Evolutionary conservation across 1,284 basidiomycete species (phyloP).

Genomic region (Austropuccinia psidii): DNA sequence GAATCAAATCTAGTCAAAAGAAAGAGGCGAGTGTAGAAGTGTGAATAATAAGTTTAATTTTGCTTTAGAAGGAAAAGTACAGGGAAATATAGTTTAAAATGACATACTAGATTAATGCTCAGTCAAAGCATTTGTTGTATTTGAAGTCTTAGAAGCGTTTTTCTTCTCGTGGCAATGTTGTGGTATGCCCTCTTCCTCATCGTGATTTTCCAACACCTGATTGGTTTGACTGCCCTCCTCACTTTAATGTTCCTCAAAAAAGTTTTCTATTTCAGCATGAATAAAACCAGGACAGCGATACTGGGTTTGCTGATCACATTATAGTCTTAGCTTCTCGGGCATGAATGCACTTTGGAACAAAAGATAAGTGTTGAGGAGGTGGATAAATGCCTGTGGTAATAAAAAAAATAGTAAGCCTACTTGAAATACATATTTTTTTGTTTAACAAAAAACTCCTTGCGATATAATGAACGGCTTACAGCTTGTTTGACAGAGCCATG

Average conservation of each 20-base stretch:
- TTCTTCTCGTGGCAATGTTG: no score
- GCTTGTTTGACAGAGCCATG: conserved; percentile 6
- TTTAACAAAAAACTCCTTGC: neutral
- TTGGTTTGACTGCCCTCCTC: neutral
- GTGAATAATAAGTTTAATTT: neutral
- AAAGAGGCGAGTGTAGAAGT: neutral
- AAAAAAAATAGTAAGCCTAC: no score
- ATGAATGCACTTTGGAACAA: conserved; percentile 20
- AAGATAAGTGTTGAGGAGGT: conserved; percentile 33
- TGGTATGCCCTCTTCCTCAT: no score
- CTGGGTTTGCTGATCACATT: conserved; percentile 42
- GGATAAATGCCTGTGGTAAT: conserved; percentile 36
- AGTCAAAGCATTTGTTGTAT: no score
- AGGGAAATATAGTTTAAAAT: no score
- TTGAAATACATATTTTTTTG: no score
- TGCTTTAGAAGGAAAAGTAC: no score
- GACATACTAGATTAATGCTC: no score
- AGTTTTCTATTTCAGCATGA: conserved; percentile 43
- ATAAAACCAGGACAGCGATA: conserved; percentile 42
- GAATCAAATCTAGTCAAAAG: neutral
- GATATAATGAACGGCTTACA: neutral
- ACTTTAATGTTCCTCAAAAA: neutral
- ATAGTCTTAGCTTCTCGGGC: conserved; percentile 38
- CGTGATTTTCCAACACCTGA: conserved; percentile 26
- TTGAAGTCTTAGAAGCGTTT: no score